phyloP scores from a whole-genome alignment of 768 basidiomycete species.

The Auricularia sp. region DNA sequence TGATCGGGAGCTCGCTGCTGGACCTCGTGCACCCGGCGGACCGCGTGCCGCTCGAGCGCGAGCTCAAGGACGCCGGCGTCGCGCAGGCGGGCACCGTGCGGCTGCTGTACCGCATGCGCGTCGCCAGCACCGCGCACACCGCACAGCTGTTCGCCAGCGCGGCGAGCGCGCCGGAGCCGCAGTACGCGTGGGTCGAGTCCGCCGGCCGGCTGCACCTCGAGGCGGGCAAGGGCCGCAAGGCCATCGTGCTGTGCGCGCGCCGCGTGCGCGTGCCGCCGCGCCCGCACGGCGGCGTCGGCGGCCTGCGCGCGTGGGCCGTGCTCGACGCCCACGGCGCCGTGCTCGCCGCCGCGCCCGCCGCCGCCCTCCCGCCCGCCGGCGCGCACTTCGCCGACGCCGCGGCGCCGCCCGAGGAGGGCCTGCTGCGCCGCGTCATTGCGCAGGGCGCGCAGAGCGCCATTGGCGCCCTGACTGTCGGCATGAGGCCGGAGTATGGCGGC shows the following conservation, averaged over 20 bases:
- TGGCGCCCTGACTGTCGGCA: background rate
- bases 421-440: background rate
- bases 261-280: slow-evolving; percentile 55
- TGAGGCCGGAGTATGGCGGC: background rate
- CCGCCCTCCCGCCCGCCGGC: background rate
- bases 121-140: background rate
- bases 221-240: slow-evolving; percentile 88
- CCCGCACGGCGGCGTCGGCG: slow-evolving; percentile 46
- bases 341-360: background rate
- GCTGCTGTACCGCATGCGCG: background rate
- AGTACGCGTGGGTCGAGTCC: slow-evolving; percentile 84
- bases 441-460: background rate
- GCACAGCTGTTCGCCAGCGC: background rate
- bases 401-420: background rate
- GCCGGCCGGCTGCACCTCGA: slow-evolving; percentile 85
- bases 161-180: background rate
- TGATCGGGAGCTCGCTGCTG: slow-evolving; percentile 65
- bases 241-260: slow-evolving; percentile 82
- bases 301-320: slow-evolving; percentile 36
- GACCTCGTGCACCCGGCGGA: slow-evolving; percentile 87
- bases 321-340: background rate
- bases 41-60: slow-evolving; percentile 80
- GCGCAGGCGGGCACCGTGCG: background rate
- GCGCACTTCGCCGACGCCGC: background rate
- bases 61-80: slow-evolving; percentile 56